phyloP scores from a whole-genome alignment of 768 basidiomycete species.

The Lentinula sp. region DNA sequence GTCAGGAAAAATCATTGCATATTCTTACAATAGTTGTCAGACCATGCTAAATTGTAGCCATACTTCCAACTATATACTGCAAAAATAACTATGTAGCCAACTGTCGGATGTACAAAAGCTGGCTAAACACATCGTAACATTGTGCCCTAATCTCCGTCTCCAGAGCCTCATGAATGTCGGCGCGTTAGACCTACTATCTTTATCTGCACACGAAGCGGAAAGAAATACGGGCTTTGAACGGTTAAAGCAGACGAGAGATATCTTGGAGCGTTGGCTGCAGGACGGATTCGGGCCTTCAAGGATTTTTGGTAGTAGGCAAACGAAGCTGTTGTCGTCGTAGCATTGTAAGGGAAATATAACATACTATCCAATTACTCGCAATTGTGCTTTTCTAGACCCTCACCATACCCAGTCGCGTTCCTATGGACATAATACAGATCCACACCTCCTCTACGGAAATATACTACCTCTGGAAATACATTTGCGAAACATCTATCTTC shows the following conservation, averaged over 20 bases:
- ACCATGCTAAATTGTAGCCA: no score
- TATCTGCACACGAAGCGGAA: conserved; percentile 38
- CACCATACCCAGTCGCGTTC: no score
- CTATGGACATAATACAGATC: no score
- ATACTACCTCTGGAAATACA: no score
- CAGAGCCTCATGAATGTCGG: conserved; percentile 98
- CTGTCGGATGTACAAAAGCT: conserved; percentile 55
- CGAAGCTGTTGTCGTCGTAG: conserved; percentile 27
- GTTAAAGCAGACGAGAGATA: conserved; percentile 58
- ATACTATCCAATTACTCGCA: no score
- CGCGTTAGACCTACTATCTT: conserved; percentile 59
- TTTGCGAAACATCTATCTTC: no score
- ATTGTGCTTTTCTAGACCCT: no score
- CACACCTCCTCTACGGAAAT: no score
- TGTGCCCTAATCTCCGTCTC: conserved; percentile 71
- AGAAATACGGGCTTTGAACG: conserved; percentile 67
- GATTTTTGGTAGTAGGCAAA: conserved; percentile 74
- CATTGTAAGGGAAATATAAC: no score
- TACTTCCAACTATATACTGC: no score
- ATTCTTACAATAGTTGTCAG: no score
- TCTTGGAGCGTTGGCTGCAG: conserved; percentile 42
- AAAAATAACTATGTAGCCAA: background rate
- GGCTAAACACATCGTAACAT: conserved; percentile 59
- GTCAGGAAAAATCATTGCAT: no score
- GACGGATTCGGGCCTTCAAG: conserved; percentile 25